Conservation (phyloP, 257 asterid species). For the Solanum sitiens region DNA sequence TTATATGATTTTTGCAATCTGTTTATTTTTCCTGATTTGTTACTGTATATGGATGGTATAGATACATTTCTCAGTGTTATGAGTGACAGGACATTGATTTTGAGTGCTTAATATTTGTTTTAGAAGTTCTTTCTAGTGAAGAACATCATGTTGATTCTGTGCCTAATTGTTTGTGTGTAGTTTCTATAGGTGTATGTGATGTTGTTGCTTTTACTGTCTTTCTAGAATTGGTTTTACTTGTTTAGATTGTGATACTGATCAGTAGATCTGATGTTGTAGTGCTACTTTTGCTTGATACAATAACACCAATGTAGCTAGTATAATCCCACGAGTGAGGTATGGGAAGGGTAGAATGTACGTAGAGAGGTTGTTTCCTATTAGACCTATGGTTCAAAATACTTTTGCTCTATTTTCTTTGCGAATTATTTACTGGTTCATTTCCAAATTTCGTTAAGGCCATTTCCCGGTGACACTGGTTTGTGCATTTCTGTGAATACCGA, state of each 20-base stretch:
- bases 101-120: background rate
- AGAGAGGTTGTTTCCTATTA: background rate
- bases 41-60: background rate
- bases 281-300: background rate
- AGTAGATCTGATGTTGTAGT: slow-evolving; percentile 2
- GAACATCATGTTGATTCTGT: background rate
- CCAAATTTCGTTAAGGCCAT: background rate
- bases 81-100: background rate
- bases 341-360: background rate
- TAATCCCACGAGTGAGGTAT: background rate
- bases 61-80: background rate
- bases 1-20: background rate
- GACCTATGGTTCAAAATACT: background rate
- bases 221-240: background rate
- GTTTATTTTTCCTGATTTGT: background rate
- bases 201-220: slow-evolving; percentile 1
- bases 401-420: background rate
- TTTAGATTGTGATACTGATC: background rate
- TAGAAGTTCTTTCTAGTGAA: background rate
- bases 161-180: background rate
- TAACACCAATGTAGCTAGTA: background rate
- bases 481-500: background rate
- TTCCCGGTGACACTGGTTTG: background rate
- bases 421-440: background rate
- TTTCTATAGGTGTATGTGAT: background rate